phyloP scores from a whole-genome alignment of 257 asterid species.

The Solanum corneliomulleri region DNA sequence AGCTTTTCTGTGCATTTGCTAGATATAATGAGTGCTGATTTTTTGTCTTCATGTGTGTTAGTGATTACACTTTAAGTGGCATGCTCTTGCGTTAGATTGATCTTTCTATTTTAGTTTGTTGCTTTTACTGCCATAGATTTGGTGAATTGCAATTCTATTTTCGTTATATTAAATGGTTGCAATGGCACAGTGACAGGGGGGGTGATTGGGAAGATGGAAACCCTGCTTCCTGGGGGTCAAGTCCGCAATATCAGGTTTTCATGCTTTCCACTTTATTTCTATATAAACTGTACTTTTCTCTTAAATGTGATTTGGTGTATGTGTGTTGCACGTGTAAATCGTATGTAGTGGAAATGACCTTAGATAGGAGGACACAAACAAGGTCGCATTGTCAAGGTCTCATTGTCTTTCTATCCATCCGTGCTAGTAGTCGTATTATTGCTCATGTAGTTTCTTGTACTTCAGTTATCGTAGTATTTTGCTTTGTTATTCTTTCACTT shows the following conservation, averaged over 20 bases:
- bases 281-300: neutral
- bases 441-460: neutral
- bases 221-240: conserved; percentile 96
- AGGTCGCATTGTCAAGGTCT: neutral
- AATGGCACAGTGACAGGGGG: conserved; percentile 56
- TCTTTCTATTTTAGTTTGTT: neutral
- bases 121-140: neutral
- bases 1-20: neutral
- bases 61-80: neutral
- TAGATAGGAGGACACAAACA: neutral
- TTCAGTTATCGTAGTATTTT: neutral
- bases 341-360: neutral
- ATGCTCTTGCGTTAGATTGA: neutral
- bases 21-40: neutral
- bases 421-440: neutral
- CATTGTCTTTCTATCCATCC: neutral
- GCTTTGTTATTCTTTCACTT: neutral
- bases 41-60: neutral
- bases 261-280: neutral
- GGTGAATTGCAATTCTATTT: neutral
- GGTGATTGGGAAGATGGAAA: conserved; percentile 95
- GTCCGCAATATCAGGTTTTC: conserved; percentile 87
- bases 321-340: neutral
- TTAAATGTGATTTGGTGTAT: neutral
- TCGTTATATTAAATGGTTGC: conserved; percentile 4